These are phyloP conservation scores for Acanthamoeba royreba DNA, from an alignment of 208 protist species.

Conservation along the genomic window DNA sequence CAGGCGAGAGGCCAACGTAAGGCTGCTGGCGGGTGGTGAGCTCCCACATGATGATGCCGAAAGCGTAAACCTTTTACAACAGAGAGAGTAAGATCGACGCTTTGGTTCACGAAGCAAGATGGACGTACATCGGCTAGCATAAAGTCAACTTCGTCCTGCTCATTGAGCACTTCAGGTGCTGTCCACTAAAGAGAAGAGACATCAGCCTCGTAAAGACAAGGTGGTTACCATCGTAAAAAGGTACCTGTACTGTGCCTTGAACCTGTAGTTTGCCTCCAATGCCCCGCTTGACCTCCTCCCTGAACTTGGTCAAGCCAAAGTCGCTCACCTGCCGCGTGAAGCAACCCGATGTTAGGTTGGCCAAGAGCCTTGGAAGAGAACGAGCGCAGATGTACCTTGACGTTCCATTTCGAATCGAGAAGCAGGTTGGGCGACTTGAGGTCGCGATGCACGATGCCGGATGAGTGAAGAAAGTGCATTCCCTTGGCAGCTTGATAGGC, in stretches of 20 bases:
- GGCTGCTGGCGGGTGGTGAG: background rate
- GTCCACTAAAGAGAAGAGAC: too few species aligned
- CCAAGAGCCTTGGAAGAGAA: background rate
- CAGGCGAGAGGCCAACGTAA: background rate
- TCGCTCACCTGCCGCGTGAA: constrained; percentile 9
- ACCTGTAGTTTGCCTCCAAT: background rate
- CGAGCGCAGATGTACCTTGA: background rate
- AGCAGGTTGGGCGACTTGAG: too few species aligned
- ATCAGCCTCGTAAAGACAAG: too few species aligned
- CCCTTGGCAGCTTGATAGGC: background rate
- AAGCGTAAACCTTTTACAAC: too few species aligned
- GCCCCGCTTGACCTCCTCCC: background rate
- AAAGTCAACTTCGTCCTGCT: background rate
- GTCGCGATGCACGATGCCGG: background rate
- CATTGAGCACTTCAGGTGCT: background rate
- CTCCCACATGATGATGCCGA: background rate
- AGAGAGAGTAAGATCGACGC: too few species aligned
- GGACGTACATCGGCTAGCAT: background rate
- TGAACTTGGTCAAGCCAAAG: background rate
- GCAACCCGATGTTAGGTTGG: background rate
- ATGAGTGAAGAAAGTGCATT: background rate
- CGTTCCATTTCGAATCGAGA: background rate
- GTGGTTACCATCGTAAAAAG: too few species aligned
- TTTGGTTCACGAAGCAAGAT: too few species aligned
- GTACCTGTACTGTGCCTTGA: background rate